A percentile compares a stretch with the other conserved stretches of the same genome.
Conservation (phyloP, 768 basidiomycete species). For the Filobasidium wieringae region DNA sequence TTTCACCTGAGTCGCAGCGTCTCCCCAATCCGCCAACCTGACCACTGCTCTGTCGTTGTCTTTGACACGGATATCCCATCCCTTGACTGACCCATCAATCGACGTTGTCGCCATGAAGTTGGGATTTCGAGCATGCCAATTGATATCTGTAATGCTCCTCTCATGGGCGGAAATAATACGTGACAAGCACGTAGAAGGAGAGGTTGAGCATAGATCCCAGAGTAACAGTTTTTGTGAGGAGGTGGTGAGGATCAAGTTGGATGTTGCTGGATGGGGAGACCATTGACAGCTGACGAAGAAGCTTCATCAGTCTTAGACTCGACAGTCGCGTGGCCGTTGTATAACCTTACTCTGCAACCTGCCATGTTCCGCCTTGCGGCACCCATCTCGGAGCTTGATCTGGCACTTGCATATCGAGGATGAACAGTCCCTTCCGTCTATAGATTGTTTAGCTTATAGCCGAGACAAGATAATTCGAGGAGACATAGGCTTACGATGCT, state of each 20-base stretch:
- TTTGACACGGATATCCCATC: constrained; percentile 70
- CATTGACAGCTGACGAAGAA: constrained; percentile 31
- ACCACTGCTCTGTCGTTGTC: constrained; percentile 48
- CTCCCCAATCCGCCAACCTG: constrained; percentile 54
- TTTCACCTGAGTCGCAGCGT: constrained; percentile 75
- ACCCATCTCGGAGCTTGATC: constrained; percentile 80
- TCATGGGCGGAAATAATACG: constrained; percentile 79
- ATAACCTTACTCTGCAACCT: constrained; percentile 48
- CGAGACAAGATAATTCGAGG: not conserved
- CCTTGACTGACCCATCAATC: constrained; percentile 88
- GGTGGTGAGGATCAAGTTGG: constrained; percentile 36
- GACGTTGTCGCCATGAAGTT: constrained; percentile 78
- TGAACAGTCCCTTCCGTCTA: constrained; percentile 73
- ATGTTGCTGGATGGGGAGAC: constrained; percentile 36
- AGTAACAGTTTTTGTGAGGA: constrained; percentile 49
- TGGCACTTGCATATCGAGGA: constrained; percentile 83
- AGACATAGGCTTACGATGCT: constrained; percentile 52
- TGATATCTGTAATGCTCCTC: constrained; percentile 93
- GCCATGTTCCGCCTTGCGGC: constrained; percentile 93
- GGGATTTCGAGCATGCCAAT: constrained; percentile 82
- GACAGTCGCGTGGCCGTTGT: not conserved
- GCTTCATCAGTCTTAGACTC: not conserved
- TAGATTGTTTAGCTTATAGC: constrained; percentile 1
- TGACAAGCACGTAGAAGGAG: constrained; percentile 64
- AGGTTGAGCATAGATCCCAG: constrained; percentile 69